phyloP scores from a whole-genome alignment of 345 rosid genomes.

The Linum usitatissimum region DNA sequence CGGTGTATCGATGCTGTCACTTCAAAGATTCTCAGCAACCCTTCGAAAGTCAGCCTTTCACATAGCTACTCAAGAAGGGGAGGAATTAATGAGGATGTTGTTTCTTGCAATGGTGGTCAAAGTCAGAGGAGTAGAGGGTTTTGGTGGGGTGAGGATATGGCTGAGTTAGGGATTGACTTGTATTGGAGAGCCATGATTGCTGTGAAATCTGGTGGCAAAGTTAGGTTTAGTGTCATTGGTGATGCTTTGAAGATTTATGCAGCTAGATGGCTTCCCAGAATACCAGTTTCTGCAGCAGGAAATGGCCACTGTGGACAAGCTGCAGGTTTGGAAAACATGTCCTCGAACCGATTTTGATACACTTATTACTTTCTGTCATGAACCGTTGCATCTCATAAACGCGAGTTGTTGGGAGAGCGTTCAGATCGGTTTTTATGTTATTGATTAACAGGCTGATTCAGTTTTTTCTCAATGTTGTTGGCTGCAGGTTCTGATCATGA shows the following conservation, averaged over 20 bases:
- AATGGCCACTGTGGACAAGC: too few species aligned
- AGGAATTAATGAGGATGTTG: constrained; percentile 44
- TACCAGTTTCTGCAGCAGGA: constrained; percentile 18
- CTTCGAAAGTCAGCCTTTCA: constrained; percentile 68
- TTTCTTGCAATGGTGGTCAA: constrained; percentile 40
- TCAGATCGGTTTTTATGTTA: too few species aligned
- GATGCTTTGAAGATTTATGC: constrained; percentile 82
- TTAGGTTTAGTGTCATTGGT: constrained; percentile 54
- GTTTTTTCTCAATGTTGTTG: too few species aligned
- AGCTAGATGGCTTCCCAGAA: constrained; percentile 67
- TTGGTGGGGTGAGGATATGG: constrained; percentile 99
- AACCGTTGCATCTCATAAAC: too few species aligned
- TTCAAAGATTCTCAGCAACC: constrained; percentile 51
- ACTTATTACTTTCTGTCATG: too few species aligned
- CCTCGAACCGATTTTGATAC: too few species aligned
- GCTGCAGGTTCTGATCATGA: constrained; percentile 9
- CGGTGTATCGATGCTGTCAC: constrained; percentile 80
- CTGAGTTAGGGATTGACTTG: constrained; percentile 76
- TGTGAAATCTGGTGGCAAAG: constrained; percentile 67
- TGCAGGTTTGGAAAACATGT: too few species aligned
- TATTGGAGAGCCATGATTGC: constrained; percentile 91
- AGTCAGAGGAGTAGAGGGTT: constrained; percentile 32
- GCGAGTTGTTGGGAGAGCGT: too few species aligned
- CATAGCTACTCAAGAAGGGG: constrained; percentile 75
- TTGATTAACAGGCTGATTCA: too few species aligned